Evolutionary conservation across 139 green algal genomes (phyloP).

Genomic region (Chlamydomonas incerta): DNA sequence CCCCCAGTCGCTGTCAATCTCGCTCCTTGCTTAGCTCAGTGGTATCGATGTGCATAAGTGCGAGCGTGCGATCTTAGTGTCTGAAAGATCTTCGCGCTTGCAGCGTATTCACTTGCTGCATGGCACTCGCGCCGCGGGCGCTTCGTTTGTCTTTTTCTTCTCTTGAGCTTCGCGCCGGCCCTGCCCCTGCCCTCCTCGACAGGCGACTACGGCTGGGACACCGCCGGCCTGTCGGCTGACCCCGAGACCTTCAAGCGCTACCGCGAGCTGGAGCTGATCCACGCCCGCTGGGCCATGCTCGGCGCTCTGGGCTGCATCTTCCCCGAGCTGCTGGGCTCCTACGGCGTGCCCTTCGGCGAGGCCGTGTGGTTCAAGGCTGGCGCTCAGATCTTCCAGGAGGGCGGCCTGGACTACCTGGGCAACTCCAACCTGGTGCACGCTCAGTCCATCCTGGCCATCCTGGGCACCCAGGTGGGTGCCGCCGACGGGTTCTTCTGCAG

Average conservation of each 20-base stretch:
- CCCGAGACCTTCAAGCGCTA: constrained; percentile 91
- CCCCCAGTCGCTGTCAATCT: no score
- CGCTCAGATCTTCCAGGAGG: constrained; percentile 75
- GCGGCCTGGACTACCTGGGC: constrained; percentile 86
- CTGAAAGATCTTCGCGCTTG: no score
- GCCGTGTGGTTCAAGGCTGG: constrained; percentile 86
- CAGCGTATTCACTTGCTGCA: background rate
- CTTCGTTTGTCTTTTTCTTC: background rate
- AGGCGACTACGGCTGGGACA: constrained; percentile 95
- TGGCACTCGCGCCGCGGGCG: no score
- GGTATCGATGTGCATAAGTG: no score
- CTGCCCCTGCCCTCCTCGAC: constrained; percentile 68
- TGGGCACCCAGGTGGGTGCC: constrained; percentile 88
- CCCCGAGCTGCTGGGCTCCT: constrained; percentile 78
- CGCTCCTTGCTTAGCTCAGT: no score
- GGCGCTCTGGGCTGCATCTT: constrained; percentile 85
- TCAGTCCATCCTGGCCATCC: constrained; percentile 90
- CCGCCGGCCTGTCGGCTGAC: constrained; percentile 91
- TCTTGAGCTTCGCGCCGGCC: background rate
- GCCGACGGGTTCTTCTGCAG: no score
- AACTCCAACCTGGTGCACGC: constrained; percentile 86
- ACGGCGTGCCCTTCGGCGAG: constrained; percentile 70
- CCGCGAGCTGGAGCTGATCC: constrained; percentile 84
- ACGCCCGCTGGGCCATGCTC: constrained; percentile 87
- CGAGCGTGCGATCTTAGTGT: no score